phyloP scores from a whole-genome alignment of 345 rosid genomes.

The Aethionema arabicum region DNA sequence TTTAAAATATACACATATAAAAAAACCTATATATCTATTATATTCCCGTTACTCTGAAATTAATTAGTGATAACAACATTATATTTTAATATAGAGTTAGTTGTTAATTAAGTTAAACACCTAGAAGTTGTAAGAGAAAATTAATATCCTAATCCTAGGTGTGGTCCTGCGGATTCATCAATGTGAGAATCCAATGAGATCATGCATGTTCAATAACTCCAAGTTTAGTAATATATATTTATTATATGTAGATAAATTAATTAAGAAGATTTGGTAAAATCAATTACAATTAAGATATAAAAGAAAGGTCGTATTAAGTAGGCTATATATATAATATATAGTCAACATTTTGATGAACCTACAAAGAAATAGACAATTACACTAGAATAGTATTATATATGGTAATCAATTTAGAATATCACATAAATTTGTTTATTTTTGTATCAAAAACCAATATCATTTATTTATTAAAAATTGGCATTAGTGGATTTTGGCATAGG shows the following conservation, averaged over 20 bases:
- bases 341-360: conserved; percentile 32
- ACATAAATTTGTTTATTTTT: too few species aligned
- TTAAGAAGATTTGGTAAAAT: conserved; percentile 10
- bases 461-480: too few species aligned
- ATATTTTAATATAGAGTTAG: too few species aligned
- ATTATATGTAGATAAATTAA: conserved; percentile 21
- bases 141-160: neutral
- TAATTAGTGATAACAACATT: too few species aligned
- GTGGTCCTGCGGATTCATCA: conserved; percentile 2
- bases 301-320: conserved; percentile 29
- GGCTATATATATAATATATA: conserved; percentile 18
- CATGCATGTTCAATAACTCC: conserved; percentile 28
- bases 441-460: too few species aligned
- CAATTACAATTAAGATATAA: conserved; percentile 18
- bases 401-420: too few species aligned
- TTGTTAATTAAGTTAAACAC: neutral
- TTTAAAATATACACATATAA: too few species aligned
- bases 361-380: conserved; percentile 24
- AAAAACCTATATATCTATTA: too few species aligned
- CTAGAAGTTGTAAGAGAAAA: neutral
- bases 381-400: too few species aligned
- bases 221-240: conserved; percentile 11
- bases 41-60: too few species aligned
- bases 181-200: conserved; percentile 19
- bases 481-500: too few species aligned